phyloP scores from a whole-genome alignment of 208 protist species.

The Crithidia brevicula region DNA sequence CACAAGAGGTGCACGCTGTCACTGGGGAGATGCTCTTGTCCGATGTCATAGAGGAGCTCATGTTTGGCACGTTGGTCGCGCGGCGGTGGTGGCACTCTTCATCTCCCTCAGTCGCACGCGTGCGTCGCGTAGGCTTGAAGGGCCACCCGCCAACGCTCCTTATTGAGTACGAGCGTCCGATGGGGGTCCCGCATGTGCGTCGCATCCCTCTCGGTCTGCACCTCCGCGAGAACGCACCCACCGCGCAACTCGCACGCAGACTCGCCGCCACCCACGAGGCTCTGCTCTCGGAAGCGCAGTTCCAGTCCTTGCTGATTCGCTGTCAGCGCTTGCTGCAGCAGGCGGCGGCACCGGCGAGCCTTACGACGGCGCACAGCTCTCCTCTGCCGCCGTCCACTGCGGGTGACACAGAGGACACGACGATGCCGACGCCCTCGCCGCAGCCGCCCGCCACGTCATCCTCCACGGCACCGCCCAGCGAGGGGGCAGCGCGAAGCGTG shows the following conservation, averaged over 20 bases:
- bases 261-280: constrained; percentile 62
- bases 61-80: constrained; percentile 57
- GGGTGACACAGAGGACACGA: no score
- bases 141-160: constrained; percentile 43
- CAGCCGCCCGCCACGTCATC: neutral
- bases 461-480: neutral
- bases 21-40: constrained; percentile 44
- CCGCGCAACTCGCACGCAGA: constrained; percentile 50
- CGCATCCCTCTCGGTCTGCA: constrained; percentile 46
- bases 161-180: constrained; percentile 60
- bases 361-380: neutral
- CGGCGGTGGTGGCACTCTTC: constrained; percentile 62
- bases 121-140: constrained; percentile 43
- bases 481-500: neutral
- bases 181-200: constrained; percentile 28
- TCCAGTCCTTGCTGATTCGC: constrained; percentile 63
- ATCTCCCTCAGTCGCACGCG: constrained; percentile 5
- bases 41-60: constrained; percentile 47
- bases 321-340: constrained; percentile 58
- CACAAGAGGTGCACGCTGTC: constrained; percentile 29
- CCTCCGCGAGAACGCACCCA: constrained; percentile 39
- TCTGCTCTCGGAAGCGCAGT: constrained; percentile 58
- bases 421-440: neutral
- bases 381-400: constrained; percentile 1
- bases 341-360: neutral